phyloP scores from a whole-genome alignment of 495 filamentous ascomycete species.

The Hypoxylon lienhwacheense region DNA sequence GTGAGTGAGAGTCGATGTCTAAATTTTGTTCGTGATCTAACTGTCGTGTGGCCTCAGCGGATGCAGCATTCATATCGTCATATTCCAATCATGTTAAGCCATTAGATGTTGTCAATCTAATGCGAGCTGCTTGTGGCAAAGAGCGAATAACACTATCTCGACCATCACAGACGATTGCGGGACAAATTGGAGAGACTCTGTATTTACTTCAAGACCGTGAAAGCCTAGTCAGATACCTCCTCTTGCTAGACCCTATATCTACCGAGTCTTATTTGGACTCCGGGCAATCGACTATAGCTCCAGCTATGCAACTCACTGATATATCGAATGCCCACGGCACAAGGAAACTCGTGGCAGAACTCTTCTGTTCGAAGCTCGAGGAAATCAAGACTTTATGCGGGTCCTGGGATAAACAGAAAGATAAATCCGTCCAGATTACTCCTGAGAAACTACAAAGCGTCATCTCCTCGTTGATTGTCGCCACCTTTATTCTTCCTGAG shows the following conservation, averaged over 20 bases:
- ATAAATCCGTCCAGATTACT: conserved; percentile 46
- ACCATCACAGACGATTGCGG: conserved; percentile 40
- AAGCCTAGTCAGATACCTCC: conserved; percentile 45
- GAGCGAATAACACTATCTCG: conserved; percentile 28
- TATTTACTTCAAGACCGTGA: conserved; percentile 28
- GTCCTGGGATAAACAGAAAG: conserved; percentile 49
- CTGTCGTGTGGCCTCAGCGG: conserved; percentile 30
- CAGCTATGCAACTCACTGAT: conserved; percentile 34
- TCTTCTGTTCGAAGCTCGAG: conserved; percentile 51
- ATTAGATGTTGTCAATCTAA: conserved; percentile 48
- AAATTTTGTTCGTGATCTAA: conserved; percentile 3
- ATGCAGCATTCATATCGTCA: conserved; percentile 43
- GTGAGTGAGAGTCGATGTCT: conserved; percentile 47
- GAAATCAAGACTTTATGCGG: conserved; percentile 45
- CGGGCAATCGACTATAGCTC: not conserved
- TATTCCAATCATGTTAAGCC: conserved; percentile 47
- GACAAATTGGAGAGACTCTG: conserved; percentile 39
- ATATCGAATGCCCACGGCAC: conserved; percentile 45
- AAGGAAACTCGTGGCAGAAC: conserved; percentile 52
- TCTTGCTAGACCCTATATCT: conserved; percentile 39
- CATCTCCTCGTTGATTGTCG: conserved; percentile 48
- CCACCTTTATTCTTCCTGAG: conserved; percentile 47
- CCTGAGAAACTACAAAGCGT: conserved; percentile 51
- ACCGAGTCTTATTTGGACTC: conserved; percentile 3
- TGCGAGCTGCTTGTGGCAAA: conserved; percentile 49